phyloP scores from a whole-genome alignment of 1,284 basidiomycete genomes.

The Sporisorium graminicola region DNA sequence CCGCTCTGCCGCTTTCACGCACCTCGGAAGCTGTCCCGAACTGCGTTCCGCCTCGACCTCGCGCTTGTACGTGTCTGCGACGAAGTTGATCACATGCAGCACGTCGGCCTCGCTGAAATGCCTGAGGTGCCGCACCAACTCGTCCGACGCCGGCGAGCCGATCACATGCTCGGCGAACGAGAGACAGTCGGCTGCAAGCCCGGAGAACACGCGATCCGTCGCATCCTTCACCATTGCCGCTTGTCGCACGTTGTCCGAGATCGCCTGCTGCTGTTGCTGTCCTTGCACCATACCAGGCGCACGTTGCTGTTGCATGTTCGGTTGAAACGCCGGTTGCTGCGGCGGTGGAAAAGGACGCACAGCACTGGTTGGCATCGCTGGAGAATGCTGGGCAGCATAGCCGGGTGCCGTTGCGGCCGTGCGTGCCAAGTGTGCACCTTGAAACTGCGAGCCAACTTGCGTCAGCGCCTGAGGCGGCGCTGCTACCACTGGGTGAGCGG shows the following conservation, averaged over 20 bases:
- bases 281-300: neutral
- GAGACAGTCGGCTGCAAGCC: constrained; percentile 29
- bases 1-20: constrained; percentile 3
- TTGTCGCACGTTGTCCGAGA: neutral
- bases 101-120: constrained; percentile 34
- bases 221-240: constrained; percentile 15
- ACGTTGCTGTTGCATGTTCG: neutral
- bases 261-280: constrained; percentile 1
- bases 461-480: neutral
- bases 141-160: constrained; percentile 3
- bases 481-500: neutral
- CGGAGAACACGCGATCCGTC: constrained; percentile 12
- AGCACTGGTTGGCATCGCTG: neutral
- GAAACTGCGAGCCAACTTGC: neutral
- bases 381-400: neutral
- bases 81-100: constrained; percentile 21
- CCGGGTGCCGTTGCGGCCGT: neutral
- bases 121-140: constrained; percentile 2
- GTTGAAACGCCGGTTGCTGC: constrained; percentile 6
- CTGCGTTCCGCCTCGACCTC: constrained; percentile 16
- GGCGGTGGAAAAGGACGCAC: neutral
- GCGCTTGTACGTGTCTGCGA: constrained; percentile 10
- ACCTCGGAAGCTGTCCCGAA: neutral
- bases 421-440: neutral
- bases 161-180: constrained; percentile 43